phyloP scores from a whole-genome alignment of 441 rosid species.

The Brassica balearica region DNA sequence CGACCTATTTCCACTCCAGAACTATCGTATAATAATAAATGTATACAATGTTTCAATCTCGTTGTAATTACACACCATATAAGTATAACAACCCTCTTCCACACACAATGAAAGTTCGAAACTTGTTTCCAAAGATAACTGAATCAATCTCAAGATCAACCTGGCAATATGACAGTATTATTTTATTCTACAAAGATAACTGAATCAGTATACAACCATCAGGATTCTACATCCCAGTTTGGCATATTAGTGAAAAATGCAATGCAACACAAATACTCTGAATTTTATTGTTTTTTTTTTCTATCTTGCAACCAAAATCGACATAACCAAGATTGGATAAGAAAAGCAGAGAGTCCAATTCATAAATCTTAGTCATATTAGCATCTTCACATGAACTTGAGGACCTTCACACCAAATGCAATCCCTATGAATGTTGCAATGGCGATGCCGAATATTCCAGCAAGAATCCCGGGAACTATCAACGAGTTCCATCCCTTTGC shows the following conservation, averaged over 20 bases:
- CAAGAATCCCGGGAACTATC: constrained; percentile 78
- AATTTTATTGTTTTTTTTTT: not conserved
- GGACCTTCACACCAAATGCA: constrained; percentile 62
- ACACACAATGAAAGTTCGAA: too few species aligned
- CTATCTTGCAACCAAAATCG: constrained; percentile 15
- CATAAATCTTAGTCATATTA: constrained; percentile 11
- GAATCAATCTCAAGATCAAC: not conserved
- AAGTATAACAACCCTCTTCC: too few species aligned
- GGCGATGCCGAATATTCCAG: constrained; percentile 82
- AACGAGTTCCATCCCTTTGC: constrained; percentile 86
- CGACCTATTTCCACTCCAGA: too few species aligned
- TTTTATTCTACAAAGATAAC: not conserved
- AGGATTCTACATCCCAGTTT: constrained; percentile 3
- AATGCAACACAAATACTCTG: not conserved
- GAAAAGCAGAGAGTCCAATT: not conserved
- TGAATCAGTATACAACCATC: constrained; percentile 12
- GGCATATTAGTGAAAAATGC: not conserved
- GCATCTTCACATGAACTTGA: constrained; percentile 55
- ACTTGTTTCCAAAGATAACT: too few species aligned
- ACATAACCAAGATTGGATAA: constrained; percentile 20
- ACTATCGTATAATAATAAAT: too few species aligned
- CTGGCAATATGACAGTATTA: not conserved
- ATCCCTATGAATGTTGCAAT: constrained; percentile 83
- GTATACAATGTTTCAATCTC: too few species aligned
- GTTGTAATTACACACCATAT: too few species aligned